phyloP scores from a whole-genome alignment of 257 asterid species.

The Ilex asprella region DNA sequence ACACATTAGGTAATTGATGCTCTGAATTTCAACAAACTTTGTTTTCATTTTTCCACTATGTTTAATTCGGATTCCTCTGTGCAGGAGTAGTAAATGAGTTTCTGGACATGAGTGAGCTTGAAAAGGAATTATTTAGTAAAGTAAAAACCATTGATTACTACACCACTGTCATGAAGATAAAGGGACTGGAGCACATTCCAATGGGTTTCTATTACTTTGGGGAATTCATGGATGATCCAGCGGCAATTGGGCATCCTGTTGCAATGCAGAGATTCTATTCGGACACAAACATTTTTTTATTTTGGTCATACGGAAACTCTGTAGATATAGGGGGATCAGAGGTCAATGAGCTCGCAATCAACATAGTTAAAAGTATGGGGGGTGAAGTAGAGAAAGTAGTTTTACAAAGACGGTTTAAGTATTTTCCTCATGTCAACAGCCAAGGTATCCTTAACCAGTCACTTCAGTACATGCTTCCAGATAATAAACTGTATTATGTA shows the following conservation, averaged over 20 bases:
- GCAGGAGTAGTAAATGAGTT: conserved; percentile 34
- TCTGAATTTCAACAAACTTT: background rate
- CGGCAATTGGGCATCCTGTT: conserved; percentile 73
- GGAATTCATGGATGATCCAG: conserved; percentile 72
- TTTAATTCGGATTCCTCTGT: conserved; percentile 4
- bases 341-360: conserved; percentile 48
- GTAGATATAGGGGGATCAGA: conserved; percentile 34
- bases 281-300: conserved; percentile 52
- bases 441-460: conserved; percentile 34
- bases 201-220: conserved; percentile 73
- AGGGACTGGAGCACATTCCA: conserved; percentile 66
- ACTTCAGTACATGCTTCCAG: background rate
- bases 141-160: conserved; percentile 74
- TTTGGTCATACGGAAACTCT: conserved; percentile 86
- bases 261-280: conserved; percentile 72
- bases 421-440: conserved; percentile 69
- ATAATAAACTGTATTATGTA: background rate
- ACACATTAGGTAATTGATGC: conserved; percentile 27
- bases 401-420: conserved; percentile 61
- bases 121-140: conserved; percentile 56
- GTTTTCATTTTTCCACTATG: background rate
- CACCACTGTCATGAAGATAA: conserved; percentile 75
- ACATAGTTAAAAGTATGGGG: conserved; percentile 64
- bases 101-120: conserved; percentile 55
- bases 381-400: conserved; percentile 42